Conservation (phyloP, 2,329 filamentous ascomycete genomes). For the Chaetomium sp. region DNA sequence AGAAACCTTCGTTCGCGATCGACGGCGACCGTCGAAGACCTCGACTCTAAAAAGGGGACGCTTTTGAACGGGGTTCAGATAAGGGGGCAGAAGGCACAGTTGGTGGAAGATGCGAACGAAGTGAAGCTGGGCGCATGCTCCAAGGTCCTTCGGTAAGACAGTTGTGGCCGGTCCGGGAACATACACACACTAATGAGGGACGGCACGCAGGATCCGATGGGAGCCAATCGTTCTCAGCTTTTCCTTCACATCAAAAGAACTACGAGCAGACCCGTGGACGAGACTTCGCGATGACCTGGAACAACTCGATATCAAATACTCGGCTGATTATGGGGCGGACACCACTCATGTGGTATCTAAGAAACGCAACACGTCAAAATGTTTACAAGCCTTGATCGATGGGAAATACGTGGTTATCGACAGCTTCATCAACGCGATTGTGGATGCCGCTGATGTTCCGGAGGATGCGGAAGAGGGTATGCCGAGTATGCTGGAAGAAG, state of each 20-base stretch:
- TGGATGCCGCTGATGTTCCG: conserved; percentile 48
- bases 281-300: conserved; percentile 62
- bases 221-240: conserved; percentile 74
- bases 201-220: conserved; percentile 62
- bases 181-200: background rate
- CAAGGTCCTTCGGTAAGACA: conserved; percentile 50
- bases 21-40: conserved; percentile 66
- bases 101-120: conserved; percentile 53
- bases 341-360: conserved; percentile 86
- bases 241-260: conserved; percentile 64
- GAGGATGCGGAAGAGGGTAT: conserved; percentile 43
- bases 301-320: conserved; percentile 80
- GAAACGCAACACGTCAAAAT: conserved; percentile 84
- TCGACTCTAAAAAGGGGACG: conserved; percentile 80
- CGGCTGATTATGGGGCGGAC: conserved; percentile 61
- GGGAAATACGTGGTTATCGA: conserved; percentile 69
- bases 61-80: conserved; percentile 66
- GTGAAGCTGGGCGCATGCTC: conserved; percentile 68
- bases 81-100: conserved; percentile 51
- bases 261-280: conserved; percentile 58
- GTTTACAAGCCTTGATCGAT: conserved; percentile 78
- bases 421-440: conserved; percentile 67
- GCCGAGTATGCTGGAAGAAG: conserved; percentile 59
- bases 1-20: conserved; percentile 60
- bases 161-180: background rate